A percentile compares a stretch with the other conserved stretches of the same genome.
These are phyloP conservation scores for Hyaloscypha finlandica DNA, from an alignment of 495 filamentous ascomycete species.

Conservation along the genomic window DNA sequence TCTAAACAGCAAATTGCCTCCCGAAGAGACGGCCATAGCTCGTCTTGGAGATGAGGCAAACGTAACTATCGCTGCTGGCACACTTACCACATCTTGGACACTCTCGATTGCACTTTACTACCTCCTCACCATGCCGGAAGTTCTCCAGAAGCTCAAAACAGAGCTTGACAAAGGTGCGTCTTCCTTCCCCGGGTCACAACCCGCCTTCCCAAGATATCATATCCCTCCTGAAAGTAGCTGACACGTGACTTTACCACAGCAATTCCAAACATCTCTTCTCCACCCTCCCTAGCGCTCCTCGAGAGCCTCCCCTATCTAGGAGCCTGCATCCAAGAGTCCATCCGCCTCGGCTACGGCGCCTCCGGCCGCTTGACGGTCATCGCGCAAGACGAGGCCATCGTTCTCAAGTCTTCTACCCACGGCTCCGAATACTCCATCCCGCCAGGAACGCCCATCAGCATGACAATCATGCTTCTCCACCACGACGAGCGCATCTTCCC, in stretches of 20 bases:
- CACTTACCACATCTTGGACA: slow-evolving; percentile 19
- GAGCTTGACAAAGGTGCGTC: slow-evolving; percentile 27
- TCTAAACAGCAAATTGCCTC: slow-evolving; percentile 24
- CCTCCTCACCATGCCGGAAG: slow-evolving; percentile 33
- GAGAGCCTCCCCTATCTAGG: slow-evolving; percentile 49
- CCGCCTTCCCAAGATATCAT: background rate
- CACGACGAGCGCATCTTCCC: slow-evolving; percentile 47
- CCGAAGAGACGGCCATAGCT: slow-evolving; percentile 34
- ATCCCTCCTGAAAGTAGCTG: background rate
- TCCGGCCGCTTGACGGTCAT: slow-evolving; percentile 31
- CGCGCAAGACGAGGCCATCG: slow-evolving; percentile 32
- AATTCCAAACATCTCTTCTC: slow-evolving; percentile 23
- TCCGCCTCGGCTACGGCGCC: slow-evolving; percentile 47
- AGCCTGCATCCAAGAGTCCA: slow-evolving; percentile 45
- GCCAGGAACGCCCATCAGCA: slow-evolving; percentile 45
- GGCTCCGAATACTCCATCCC: slow-evolving; percentile 36
- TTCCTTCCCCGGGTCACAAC: background rate
- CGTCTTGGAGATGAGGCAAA: slow-evolving; percentile 36
- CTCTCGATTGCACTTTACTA: slow-evolving; percentile 30
- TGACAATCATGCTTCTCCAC: slow-evolving; percentile 41
- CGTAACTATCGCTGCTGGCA: slow-evolving; percentile 26
- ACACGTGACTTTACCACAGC: background rate
- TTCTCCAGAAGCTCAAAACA: slow-evolving; percentile 35
- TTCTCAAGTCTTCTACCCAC: slow-evolving; percentile 4
- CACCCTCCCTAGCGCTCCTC: slow-evolving; percentile 20